phyloP scores from a whole-genome alignment of 768 basidiomycete genomes.

The Xerocomus potaroensis region DNA sequence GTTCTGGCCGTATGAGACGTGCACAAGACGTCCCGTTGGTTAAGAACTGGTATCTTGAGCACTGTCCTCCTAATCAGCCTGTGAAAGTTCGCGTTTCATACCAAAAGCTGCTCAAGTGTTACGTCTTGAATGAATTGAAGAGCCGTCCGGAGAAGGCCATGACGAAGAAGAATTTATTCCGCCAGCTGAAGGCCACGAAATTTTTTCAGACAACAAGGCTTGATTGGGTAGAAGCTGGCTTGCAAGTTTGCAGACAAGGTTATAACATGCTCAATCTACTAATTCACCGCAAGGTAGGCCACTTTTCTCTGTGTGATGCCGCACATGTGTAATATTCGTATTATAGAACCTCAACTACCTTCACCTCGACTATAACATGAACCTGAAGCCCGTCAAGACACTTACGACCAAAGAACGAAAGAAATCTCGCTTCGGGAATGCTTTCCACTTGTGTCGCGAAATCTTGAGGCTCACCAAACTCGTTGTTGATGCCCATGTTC shows the following conservation, averaged over 20 bases:
- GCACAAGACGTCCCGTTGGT: constrained; percentile 95
- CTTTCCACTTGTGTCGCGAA: constrained; percentile 97
- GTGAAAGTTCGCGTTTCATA: constrained; percentile 99
- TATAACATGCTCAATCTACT: constrained; percentile 99
- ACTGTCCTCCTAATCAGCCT: constrained; percentile 92
- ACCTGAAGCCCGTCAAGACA: constrained; percentile 96
- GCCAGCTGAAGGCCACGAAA: constrained; percentile 95
- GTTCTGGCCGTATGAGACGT: constrained; percentile 88
- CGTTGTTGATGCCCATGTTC: constrained; percentile 97
- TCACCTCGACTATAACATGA: constrained; percentile 98
- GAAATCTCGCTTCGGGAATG: constrained; percentile 99
- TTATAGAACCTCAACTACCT: constrained; percentile 83
- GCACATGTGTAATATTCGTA: background rate
- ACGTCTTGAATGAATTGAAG: constrained; percentile 90
- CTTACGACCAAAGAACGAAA: constrained; percentile 99
- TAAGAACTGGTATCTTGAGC: constrained; percentile 98
- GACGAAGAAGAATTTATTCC: constrained; percentile 97
- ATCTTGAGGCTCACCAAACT: constrained; percentile 97
- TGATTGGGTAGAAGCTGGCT: constrained; percentile 98
- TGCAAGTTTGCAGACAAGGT: constrained; percentile 97
- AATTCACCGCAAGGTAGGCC: constrained; percentile 89
- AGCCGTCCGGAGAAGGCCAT: constrained; percentile 90
- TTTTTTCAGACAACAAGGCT: constrained; percentile 98
- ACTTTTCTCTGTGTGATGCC: background rate
- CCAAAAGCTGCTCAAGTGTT: constrained; percentile 95